Conservation (phyloP, 2,329 filamentous ascomycete genomes). For the Ascochyta koolunga region DNA sequence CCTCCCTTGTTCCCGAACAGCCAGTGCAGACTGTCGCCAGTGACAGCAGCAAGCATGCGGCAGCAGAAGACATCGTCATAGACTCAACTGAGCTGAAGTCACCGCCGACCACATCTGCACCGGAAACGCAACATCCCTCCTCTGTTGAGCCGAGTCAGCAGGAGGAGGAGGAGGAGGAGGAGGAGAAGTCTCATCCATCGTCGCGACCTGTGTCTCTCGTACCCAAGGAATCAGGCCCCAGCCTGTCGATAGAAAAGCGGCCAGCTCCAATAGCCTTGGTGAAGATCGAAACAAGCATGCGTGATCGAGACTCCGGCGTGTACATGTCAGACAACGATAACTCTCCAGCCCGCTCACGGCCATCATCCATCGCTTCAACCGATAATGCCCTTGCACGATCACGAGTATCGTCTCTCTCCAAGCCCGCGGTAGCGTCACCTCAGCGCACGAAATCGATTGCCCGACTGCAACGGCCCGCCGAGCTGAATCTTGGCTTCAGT, state of each 20-base stretch:
- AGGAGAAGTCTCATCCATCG: not conserved
- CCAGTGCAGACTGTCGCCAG: not conserved
- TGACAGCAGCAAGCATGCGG: not conserved
- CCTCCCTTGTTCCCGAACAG: slow-evolving; percentile 1
- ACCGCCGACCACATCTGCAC: not conserved
- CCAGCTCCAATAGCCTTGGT: not conserved
- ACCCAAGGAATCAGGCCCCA: not conserved
- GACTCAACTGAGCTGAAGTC: not conserved
- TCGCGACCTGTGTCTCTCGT: not conserved
- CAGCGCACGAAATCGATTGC: slow-evolving; percentile 23
- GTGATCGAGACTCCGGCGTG: slow-evolving; percentile 34
- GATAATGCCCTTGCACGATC: slow-evolving; percentile 16
- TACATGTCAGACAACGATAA: slow-evolving; percentile 30
- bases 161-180: not conserved
- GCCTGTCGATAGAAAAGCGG: slow-evolving; percentile 3
- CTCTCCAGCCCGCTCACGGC: slow-evolving; percentile 8
- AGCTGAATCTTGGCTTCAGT: slow-evolving; percentile 34
- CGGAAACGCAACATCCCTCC: not conserved
- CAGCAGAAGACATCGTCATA: not conserved
- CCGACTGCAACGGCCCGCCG: slow-evolving; percentile 36
- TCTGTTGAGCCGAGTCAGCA: not conserved
- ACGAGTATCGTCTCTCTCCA: slow-evolving; percentile 18
- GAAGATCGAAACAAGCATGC: not conserved
- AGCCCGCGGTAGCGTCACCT: slow-evolving; percentile 8
- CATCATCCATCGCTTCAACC: slow-evolving; percentile 18